Percentiles rank a stretch among this genome's conserved stretches.
Conservation (phyloP, 371 early-diverging fungal genomes). For the Conidiobolus incongruus region DNA sequence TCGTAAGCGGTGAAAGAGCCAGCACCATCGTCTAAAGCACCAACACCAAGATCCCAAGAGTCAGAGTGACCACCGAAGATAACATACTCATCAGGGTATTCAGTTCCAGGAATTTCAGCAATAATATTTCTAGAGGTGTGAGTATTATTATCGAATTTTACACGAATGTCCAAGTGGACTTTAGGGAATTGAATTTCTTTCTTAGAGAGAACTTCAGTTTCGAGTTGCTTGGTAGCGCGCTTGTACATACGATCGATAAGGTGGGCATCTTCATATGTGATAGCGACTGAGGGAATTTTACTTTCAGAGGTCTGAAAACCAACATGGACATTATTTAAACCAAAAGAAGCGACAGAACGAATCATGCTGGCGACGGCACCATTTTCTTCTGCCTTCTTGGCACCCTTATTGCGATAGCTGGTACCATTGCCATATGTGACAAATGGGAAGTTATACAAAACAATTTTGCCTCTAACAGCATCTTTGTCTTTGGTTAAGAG, state of each 20-base stretch:
- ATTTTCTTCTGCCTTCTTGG: slow-evolving; percentile 18
- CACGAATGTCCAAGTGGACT: slow-evolving; percentile 16
- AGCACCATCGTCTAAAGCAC: slow-evolving; percentile 25
- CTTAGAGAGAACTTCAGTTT: too few relatives aligned
- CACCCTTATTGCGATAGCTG: slow-evolving; percentile 12
- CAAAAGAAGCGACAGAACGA: slow-evolving; percentile 18
- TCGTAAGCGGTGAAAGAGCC: slow-evolving; percentile 27
- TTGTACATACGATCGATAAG: slow-evolving; percentile 14
- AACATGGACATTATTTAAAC: slow-evolving; percentile 19
- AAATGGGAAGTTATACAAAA: slow-evolving; percentile 18
- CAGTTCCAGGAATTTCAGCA: slow-evolving; percentile 21
- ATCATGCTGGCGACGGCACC: slow-evolving; percentile 23
- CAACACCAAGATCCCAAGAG: slow-evolving; percentile 30
- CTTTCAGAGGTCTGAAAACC: slow-evolving; percentile 11
- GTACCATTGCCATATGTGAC: slow-evolving; percentile 12
- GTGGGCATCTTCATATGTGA: slow-evolving; percentile 22
- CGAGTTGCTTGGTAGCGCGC: slow-evolving; percentile 11
- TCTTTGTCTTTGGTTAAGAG: slow-evolving; percentile 12
- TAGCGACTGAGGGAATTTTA: slow-evolving; percentile 22
- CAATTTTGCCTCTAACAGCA: slow-evolving; percentile 17
- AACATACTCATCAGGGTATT: slow-evolving; percentile 20
- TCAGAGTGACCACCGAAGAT: slow-evolving; percentile 32
- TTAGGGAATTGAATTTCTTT: slow-evolving; percentile 15
- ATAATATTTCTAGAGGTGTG: slow-evolving; percentile 19
- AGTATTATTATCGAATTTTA: slow-evolving; percentile 9